Percentiles rank a stretch among this genome's conserved stretches.
Conservation (phyloP, 257 asterid genomes). For the Parsonsia alboflavescens region DNA sequence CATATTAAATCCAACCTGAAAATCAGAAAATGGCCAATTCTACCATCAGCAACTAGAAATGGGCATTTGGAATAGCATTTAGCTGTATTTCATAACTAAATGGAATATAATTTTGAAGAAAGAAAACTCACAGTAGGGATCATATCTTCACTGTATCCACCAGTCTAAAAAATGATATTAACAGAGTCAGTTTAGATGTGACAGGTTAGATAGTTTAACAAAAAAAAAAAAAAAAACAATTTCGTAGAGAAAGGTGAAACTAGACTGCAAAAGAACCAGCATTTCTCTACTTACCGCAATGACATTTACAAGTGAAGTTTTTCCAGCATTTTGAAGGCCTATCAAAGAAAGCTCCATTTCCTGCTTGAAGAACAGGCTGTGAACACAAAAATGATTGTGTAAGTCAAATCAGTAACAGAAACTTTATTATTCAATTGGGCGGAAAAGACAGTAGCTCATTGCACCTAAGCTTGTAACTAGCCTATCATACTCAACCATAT, state of each 20-base stretch:
- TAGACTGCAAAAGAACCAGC: conserved; percentile 8
- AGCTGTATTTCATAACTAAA: conserved; percentile 6
- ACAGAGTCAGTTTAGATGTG: conserved; percentile 18
- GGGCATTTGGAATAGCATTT: conserved; percentile 7
- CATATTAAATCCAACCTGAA: conserved; percentile 97
- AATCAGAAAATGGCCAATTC: conserved; percentile 9
- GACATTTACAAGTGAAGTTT: conserved; percentile 95
- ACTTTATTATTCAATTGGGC: not conserved
- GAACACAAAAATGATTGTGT: conserved; percentile 8
- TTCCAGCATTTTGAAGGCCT: conserved; percentile 99
- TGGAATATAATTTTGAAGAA: not conserved
- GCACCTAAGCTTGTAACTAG: not conserved
- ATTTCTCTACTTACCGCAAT: conserved; percentile 70
- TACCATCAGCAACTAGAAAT: conserved; percentile 13
- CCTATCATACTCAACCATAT: not conserved
- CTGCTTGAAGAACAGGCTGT: conserved; percentile 97
- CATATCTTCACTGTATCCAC: conserved; percentile 99
- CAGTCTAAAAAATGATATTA: conserved; percentile 50
- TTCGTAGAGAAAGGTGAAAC: not conserved
- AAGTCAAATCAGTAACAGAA: not conserved
- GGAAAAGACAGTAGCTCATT: not conserved
- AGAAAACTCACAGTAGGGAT: conserved; percentile 82
- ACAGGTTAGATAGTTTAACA: conserved; percentile 11
- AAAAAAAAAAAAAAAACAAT: not conserved
- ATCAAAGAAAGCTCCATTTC: conserved; percentile 98